Conservation (phyloP, 768 basidiomycete species). For the Hemileccinum rubropunctum region DNA sequence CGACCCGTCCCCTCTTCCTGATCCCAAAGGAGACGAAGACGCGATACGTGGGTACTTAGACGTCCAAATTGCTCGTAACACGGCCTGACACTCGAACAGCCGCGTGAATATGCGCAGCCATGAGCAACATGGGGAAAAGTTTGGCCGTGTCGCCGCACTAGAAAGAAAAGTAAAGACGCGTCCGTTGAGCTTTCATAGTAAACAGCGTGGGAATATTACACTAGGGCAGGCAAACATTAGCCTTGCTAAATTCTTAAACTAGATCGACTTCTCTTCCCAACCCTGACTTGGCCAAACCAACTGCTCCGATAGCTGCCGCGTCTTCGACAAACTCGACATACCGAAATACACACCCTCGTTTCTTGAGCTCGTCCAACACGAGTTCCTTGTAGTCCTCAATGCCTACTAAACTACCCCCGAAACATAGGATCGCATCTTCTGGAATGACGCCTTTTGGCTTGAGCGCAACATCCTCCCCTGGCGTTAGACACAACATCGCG, state of each 20-base stretch:
- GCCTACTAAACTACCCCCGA: slow-evolving; percentile 78
- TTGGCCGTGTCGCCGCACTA: slow-evolving; percentile 85
- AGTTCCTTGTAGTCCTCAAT: slow-evolving; percentile 56
- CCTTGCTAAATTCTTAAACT: too few relatives aligned
- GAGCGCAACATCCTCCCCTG: slow-evolving; percentile 37
- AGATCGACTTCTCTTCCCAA: not conserved
- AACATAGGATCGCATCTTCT: slow-evolving; percentile 59
- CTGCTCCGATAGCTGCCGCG: slow-evolving; percentile 63
- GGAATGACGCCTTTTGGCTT: slow-evolving; percentile 45
- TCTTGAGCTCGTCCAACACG: slow-evolving; percentile 52
- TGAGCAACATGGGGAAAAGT: slow-evolving; percentile 88
- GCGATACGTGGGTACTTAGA: slow-evolving; percentile 77
- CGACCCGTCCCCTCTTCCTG: slow-evolving; percentile 69
- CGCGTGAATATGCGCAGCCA: slow-evolving; percentile 61
- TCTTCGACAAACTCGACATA: slow-evolving; percentile 69
- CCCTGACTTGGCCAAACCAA: slow-evolving; percentile 42
- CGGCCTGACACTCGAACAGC: slow-evolving; percentile 89
- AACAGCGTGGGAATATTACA: slow-evolving; percentile 14
- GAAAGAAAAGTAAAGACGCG: slow-evolving; percentile 15
- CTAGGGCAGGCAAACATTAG: slow-evolving; percentile 17
- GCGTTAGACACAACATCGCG: slow-evolving; percentile 38
- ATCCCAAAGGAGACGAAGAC: slow-evolving; percentile 29
- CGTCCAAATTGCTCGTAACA: slow-evolving; percentile 71
- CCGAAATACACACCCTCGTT: slow-evolving; percentile 60
- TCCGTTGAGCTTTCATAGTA: not conserved